These are phyloP conservation scores for Cryoendolithus antarcticus DNA, from an alignment of 2,329 filamentous ascomycete genomes.

Conservation along the genomic window DNA sequence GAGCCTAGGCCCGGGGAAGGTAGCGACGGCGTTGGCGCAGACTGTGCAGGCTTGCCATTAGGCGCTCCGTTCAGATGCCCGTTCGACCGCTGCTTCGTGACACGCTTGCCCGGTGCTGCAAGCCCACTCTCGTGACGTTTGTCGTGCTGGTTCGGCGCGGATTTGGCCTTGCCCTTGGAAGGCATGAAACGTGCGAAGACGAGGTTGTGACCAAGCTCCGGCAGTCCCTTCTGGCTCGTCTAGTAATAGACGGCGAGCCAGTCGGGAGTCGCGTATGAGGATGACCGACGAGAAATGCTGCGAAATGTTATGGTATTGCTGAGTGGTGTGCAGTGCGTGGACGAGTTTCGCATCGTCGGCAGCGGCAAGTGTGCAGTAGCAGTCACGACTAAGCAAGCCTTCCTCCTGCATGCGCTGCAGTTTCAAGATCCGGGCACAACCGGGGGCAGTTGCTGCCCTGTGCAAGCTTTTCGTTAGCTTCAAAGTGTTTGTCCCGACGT, in stretches of 20 bases:
- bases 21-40: conserved; percentile 27
- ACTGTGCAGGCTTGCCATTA: conserved; percentile 25
- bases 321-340: no score
- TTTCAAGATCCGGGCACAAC: no score
- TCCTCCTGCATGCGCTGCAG: no score
- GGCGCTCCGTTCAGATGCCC: conserved; percentile 30
- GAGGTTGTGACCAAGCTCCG: conserved; percentile 3
- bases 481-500: no score
- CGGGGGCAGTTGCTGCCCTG: no score
- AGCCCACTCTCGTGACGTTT: conserved; percentile 75
- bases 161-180: conserved; percentile 33
- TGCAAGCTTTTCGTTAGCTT: no score
- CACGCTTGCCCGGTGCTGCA: conserved; percentile 63
- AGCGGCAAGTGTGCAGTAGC: no score
- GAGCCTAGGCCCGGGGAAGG: conserved; percentile 26
- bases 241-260: conserved; percentile 18
- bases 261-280: conserved; percentile 9
- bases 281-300: neutral
- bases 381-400: no score
- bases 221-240: conserved; percentile 18
- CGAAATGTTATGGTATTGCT: no score
- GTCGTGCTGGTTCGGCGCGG: conserved; percentile 35
- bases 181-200: conserved; percentile 29
- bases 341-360: no score
- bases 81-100: conserved; percentile 38